Conservation (phyloP, 1,284 basidiomycete genomes). For the Microbotryum violaceum region DNA sequence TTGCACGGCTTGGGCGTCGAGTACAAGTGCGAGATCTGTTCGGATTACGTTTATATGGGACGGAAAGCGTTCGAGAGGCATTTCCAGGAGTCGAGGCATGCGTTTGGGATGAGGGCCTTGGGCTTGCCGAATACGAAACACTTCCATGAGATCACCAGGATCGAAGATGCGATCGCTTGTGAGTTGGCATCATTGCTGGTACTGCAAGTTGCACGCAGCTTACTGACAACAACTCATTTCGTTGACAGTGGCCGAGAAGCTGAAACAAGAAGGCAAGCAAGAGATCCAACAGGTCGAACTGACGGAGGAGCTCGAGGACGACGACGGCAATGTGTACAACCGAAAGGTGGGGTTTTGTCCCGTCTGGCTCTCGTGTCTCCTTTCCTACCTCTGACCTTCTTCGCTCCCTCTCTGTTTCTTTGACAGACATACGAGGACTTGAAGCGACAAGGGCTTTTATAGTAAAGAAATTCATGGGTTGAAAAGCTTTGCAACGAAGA, state of each 20-base stretch:
- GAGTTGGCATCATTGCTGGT: slow-evolving; percentile 40
- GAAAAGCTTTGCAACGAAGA: too few species aligned
- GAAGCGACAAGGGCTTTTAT: slow-evolving; percentile 79
- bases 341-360: slow-evolving; percentile 30
- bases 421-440: slow-evolving; percentile 74
- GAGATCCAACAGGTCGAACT: slow-evolving; percentile 86
- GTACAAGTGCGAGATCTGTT: slow-evolving; percentile 97
- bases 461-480: not conserved
- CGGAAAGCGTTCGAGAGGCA: slow-evolving; percentile 91
- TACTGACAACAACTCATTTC: not conserved
- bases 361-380: not conserved
- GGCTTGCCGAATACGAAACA: slow-evolving; percentile 97
- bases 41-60: slow-evolving; percentile 90
- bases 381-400: slow-evolving; percentile 3
- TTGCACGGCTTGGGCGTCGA: slow-evolving; percentile 94
- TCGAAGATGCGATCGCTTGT: slow-evolving; percentile 91
- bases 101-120: slow-evolving; percentile 95
- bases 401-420: too few species aligned
- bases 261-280: slow-evolving; percentile 85
- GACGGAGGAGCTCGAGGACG: slow-evolving; percentile 94
- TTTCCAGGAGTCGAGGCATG: slow-evolving; percentile 90
- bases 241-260: slow-evolving; percentile 78
- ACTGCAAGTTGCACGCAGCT: not conserved
- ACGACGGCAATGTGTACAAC: slow-evolving; percentile 85
- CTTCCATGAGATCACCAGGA: slow-evolving; percentile 96